Evolutionary conservation across 805 yeast genomes (phyloP).

Genomic region (Metschnikowia aberdeeniae): DNA sequence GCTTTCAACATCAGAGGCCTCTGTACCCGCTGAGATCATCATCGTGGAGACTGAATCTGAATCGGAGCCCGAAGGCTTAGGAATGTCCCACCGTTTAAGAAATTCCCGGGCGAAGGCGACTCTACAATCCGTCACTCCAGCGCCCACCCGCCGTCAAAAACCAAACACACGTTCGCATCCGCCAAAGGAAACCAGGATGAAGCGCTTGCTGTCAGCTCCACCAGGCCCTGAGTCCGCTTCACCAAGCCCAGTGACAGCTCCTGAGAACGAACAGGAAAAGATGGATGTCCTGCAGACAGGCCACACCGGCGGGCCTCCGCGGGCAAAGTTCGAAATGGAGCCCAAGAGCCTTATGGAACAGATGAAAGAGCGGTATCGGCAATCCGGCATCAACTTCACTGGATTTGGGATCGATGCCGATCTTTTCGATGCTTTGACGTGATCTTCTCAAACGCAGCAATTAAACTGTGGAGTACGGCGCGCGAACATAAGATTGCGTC

Average conservation of each 20-base stretch:
- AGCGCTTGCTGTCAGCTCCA: too few species aligned
- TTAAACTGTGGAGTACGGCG: slow-evolving; percentile 1
- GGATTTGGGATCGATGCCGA: slow-evolving; percentile 6
- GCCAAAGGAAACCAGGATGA: too few species aligned
- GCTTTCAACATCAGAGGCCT: neutral
- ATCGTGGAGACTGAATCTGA: neutral
- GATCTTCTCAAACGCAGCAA: neutral
- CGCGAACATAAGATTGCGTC: neutral
- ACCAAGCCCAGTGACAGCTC: too few species aligned
- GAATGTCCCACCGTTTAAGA: neutral
- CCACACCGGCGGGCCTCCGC: too few species aligned
- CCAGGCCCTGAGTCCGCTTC: too few species aligned
- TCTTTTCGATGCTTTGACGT: neutral
- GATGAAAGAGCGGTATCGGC: slow-evolving; percentile 5
- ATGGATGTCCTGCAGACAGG: neutral
- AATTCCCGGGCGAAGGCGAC: neutral
- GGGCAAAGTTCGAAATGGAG: neutral
- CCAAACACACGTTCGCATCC: too few species aligned
- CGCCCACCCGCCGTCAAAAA: too few species aligned
- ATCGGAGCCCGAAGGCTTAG: neutral
- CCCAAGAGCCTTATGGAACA: slow-evolving; percentile 4
- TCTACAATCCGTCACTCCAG: too few species aligned
- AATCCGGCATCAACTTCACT: slow-evolving; percentile 6
- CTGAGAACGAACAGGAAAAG: neutral
- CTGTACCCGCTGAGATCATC: neutral